Evolutionary conservation across 768 basidiomycete genomes (phyloP), one percentile per base, ranked within the genome.

Genomic region (Lentinula aciculospora): DNA sequence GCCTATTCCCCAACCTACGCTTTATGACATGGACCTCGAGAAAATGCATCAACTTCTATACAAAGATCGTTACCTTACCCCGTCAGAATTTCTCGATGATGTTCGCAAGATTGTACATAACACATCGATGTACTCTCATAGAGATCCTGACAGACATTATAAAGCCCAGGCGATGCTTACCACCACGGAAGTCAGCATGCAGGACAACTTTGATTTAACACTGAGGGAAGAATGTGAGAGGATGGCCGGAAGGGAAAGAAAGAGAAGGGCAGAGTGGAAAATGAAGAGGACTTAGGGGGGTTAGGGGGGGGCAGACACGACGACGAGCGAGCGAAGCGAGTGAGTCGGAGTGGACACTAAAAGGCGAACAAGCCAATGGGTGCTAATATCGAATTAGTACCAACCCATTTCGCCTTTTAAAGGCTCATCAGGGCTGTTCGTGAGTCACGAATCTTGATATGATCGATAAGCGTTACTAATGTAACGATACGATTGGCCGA

Each of bases 1-100:
- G 66, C 69, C 25, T 56, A 62, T 17, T 61, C 58, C 27, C 44
- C 74, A 65, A 15, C 83, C 82, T 8, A 76, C 75, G 7, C 73
- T 94, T 17, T 91, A 83, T 66, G 85, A 95, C 65, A 87, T 98
- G 79, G 94, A 98, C 68, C 77, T 98, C 36, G 97, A 98, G 65
- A 84, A 81, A 61, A 93, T 99, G 83, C 90, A 95, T 64, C 75
- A 78, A 23, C 85, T 91, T 56, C 77, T 99, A 21, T 93, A 91
- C 76, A 86, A 83, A 66, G 85, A 85, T 39, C 83, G 85, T 39
- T 99, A 98, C 68, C 82, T 92, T 28, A 93, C 92, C 0, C 89
- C 92, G 0, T 83, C 86, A 57, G 87, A 92, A 56, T 97, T 99
- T 76, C 80, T 98, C 7, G 82, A 86, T 46, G 90, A 93, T 63